Percentiles rank a stretch among this genome's conserved stretches.
These are phyloP conservation scores for Thraustotheca clavata DNA, from an alignment of 352 stramenopile genomes.

Conservation along the genomic window DNA sequence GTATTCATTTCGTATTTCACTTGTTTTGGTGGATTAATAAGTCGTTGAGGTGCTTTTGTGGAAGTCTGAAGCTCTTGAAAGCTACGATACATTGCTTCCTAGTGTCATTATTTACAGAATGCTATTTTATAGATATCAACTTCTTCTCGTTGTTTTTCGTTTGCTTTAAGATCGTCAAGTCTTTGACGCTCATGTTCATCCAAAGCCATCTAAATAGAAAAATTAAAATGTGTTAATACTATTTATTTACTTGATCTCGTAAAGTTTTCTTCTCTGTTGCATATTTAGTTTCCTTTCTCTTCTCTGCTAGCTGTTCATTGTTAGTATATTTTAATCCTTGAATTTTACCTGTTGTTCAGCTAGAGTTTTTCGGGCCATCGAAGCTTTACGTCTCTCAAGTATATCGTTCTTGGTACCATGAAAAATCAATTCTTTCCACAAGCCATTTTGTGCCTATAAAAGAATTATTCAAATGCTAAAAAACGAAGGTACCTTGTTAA, in stretches of 20 bases:
- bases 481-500: conserved; percentile 5
- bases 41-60: not conserved
- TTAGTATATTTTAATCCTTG: not conserved
- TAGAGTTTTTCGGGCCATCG: conserved; percentile 49
- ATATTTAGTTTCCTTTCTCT: conserved; percentile 45
- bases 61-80: conserved; percentile 27
- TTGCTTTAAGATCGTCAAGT: conserved; percentile 56
- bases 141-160: conserved; percentile 72
- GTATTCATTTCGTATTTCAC: no score
- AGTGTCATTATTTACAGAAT: not conserved
- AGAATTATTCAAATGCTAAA: not conserved
- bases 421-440: conserved; percentile 40
- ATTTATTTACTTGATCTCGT: conserved; percentile 34
- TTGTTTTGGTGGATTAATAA: conserved; percentile 4
- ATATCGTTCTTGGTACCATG: conserved; percentile 32
- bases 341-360: conserved; percentile 27
- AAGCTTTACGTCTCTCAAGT: conserved; percentile 37
- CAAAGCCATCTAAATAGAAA: conserved; percentile 40
- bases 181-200: conserved; percentile 69
- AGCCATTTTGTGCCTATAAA: conserved; percentile 33
- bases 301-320: conserved; percentile 26
- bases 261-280: conserved; percentile 65
- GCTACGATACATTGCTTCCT: conserved; percentile 65
- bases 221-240: not conserved
- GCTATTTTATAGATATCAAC: conserved; percentile 20